Evolutionary conservation across 805 yeast species (phyloP), one percentile per base, ranked within the genome.

Genomic region (Priceomyces castillae): DNA sequence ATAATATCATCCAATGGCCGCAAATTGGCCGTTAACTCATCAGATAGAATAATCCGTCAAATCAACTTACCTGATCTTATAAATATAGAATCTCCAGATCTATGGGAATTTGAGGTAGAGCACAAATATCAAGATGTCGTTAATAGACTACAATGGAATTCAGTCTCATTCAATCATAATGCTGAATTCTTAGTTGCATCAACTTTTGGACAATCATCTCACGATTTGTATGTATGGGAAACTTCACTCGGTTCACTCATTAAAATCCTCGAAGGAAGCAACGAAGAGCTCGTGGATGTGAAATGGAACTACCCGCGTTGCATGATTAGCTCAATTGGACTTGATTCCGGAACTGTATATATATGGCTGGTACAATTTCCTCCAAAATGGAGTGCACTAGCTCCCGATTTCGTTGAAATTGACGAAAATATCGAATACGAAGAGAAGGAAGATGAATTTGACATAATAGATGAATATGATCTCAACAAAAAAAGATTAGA

Each of bases 361-460:
- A 59, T 86, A 33, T 92, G 97, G 97, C 78, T 84, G 39, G 76
- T 87, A 7, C 77, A 78, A 31, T 79, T 86, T 16, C 95, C 96
- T 0, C 97, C 90, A 54, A 86, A 87, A 64, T 90, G 98, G 98
- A 85, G 95, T 62, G 95, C 97, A 1, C 69, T 90, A 53, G 97
- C 97, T 0, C 97, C 97, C 0, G 98, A 92, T 61, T 90, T 92
- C 59, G 95, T 86, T 38, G 97, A 90, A 61, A 83, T 90, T 34
- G 97, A 90, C 57, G 96, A 90, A 56, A 92, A 90, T 57, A 84
- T 87, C 7, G 89, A 86, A 45, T 90, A 92, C 58, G 80, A 81
- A 51, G 98, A 90, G 57, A 75, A 77, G 46, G 98, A 90, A 61
- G 95, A 90, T 59, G 98, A 90, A 63, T 90, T 90, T 62, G 97